These are phyloP conservation scores for Pythium coloratum DNA, from an alignment of 352 stramenopile species.

Conservation along the genomic window DNA sequence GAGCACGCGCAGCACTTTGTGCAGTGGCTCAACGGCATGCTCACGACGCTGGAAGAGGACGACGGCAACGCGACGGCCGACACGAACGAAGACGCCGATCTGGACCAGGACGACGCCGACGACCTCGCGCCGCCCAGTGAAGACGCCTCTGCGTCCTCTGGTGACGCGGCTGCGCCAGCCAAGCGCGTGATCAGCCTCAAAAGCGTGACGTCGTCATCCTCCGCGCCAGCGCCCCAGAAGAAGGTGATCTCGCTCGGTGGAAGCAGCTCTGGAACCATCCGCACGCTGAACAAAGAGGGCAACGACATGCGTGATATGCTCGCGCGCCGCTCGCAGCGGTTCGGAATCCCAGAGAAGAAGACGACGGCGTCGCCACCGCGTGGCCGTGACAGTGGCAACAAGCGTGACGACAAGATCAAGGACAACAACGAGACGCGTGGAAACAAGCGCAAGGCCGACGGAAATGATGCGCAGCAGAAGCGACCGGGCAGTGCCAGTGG, in stretches of 20 bases:
- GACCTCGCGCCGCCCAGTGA: constrained; percentile 15
- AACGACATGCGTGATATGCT: constrained; percentile 54
- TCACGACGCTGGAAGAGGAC: constrained; percentile 49
- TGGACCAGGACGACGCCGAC: constrained; percentile 20
- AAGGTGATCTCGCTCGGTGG: constrained; percentile 50
- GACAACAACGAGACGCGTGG: constrained; percentile 13
- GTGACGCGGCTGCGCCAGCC: constrained; percentile 8
- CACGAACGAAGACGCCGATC: constrained; percentile 14
- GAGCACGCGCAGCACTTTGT: constrained; percentile 75
- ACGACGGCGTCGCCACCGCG: constrained; percentile 10
- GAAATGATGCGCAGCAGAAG: constrained; percentile 14
- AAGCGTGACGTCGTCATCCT: constrained; percentile 31
- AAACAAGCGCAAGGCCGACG: constrained; percentile 31
- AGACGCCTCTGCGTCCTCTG: not conserved
- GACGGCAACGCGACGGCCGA: constrained; percentile 16
- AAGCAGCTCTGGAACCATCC: constrained; percentile 46
- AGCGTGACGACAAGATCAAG: constrained; percentile 17
- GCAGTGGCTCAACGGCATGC: constrained; percentile 59
- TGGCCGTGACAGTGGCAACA: constrained; percentile 17
- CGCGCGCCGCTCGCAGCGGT: constrained; percentile 73
- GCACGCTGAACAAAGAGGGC: constrained; percentile 41
- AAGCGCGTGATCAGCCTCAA: constrained; percentile 76
- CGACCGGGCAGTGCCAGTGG: constrained; percentile 26
- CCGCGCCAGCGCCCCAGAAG: constrained; percentile 33
- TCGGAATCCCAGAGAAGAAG: constrained; percentile 49